Percentiles rank a stretch among this genome's conserved stretches.
Conservation (phyloP, 73 alveolate genomes). For the Paramecium sonneborni region DNA sequence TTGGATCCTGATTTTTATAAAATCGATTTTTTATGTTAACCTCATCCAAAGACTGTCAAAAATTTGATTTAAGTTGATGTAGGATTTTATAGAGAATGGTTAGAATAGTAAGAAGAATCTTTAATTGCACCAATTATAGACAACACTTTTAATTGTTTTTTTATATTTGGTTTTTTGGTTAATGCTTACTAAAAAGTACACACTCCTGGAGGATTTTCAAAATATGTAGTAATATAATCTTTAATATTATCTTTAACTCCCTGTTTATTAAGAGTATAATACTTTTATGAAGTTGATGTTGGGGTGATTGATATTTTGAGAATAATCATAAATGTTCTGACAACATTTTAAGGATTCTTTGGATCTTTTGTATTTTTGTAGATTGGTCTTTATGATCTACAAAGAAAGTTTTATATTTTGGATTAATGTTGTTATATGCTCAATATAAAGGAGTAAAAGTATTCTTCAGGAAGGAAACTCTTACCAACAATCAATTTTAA, state of each 20-base stretch:
- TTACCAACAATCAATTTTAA: conserved; percentile 45
- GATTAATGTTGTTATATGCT: conserved; percentile 50
- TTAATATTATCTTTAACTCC: background rate
- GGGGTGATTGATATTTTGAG: background rate
- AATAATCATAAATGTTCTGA: background rate
- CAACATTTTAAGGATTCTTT: background rate
- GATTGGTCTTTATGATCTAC: conserved; percentile 34
- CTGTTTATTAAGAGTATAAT: background rate
- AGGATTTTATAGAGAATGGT: background rate
- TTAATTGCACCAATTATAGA: background rate
- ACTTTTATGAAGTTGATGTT: background rate
- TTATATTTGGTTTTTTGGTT: background rate
- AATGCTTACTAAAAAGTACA: background rate
- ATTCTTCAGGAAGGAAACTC: background rate
- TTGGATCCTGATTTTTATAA: background rate
- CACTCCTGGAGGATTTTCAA: background rate
- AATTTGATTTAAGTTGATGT: background rate
- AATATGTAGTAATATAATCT: background rate
- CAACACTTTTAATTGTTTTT: background rate
- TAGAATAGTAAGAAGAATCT: background rate
- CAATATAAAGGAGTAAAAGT: background rate
- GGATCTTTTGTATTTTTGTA: conserved; percentile 1
- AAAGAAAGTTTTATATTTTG: conserved; percentile 6
- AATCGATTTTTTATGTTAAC: background rate
- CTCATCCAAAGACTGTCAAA: background rate